These are phyloP conservation scores for Leucoagaricus sp. DNA, from an alignment of 1,284 basidiomycete species.

Conservation along the genomic window DNA sequence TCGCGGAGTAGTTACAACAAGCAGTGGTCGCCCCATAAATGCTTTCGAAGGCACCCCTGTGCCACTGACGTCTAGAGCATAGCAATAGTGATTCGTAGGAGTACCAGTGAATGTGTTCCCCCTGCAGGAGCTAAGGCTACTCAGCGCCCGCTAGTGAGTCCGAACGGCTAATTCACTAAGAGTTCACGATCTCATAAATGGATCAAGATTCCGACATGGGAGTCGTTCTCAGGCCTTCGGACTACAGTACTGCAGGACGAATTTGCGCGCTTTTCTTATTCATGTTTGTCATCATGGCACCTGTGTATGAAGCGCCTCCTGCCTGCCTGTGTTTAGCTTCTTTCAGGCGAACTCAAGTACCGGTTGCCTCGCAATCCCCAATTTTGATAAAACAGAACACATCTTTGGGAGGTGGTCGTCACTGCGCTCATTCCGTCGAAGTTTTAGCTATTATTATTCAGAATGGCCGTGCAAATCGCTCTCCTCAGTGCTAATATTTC, in stretches of 20 bases:
- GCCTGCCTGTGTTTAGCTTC: too few relatives aligned
- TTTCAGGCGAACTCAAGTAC: too few relatives aligned
- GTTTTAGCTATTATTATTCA: not conserved
- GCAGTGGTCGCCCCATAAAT: not conserved
- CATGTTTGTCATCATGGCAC: too few relatives aligned
- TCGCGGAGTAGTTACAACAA: not conserved
- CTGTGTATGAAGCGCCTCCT: too few relatives aligned
- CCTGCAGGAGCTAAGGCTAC: not conserved
- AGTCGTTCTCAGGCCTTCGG: not conserved
- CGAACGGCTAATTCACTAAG: not conserved
- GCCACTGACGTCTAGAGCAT: not conserved
- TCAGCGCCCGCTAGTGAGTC: not conserved
- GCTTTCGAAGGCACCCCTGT: not conserved
- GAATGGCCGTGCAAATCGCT: not conserved
- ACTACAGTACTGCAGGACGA: too few relatives aligned
- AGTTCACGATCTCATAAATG: not conserved
- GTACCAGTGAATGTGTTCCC: not conserved
- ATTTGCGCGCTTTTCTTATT: too few relatives aligned
- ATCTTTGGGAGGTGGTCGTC: not conserved
- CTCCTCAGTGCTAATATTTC: not conserved
- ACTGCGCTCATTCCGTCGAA: not conserved
- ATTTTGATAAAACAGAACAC: not conserved
- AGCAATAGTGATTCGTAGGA: not conserved
- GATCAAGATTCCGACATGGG: constrained; percentile 5
- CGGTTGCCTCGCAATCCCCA: too few relatives aligned